These are phyloP conservation scores for Sphagnum contortum DNA, from an alignment of 225 moss, liverwort and hornwort genomes.

Conservation along the genomic window DNA sequence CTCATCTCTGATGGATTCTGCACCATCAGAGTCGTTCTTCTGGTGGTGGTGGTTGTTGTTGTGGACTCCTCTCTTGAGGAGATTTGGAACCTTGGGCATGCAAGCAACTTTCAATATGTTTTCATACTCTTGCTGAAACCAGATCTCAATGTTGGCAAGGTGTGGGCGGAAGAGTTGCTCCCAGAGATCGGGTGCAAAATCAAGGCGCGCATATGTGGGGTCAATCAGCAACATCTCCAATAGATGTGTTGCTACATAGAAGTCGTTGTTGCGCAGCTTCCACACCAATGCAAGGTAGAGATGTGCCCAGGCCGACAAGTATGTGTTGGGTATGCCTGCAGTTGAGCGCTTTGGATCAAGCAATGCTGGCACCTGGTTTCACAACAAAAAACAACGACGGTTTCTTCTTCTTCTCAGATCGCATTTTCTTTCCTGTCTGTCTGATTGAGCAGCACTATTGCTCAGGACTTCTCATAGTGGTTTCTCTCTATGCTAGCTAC, in stretches of 20 bases:
- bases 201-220: conserved; percentile 25
- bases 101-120: conserved; percentile 17
- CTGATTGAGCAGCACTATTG: too few species aligned
- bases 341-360: conserved; percentile 31
- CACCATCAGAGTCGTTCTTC: too few species aligned
- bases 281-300: conserved; percentile 44
- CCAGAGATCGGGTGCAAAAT: conserved; percentile 38
- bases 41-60: too few species aligned
- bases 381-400: too few species aligned
- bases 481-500: too few species aligned
- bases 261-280: conserved; percentile 35
- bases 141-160: conserved; percentile 41
- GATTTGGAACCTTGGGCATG: too few species aligned
- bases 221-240: conserved; percentile 47
- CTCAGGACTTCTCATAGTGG: too few species aligned
- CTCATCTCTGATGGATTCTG: too few species aligned
- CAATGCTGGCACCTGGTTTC: conserved; percentile 27
- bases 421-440: too few species aligned
- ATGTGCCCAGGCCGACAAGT: conserved; percentile 37
- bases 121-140: conserved; percentile 30
- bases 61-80: too few species aligned
- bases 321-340: conserved; percentile 40
- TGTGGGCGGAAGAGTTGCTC: conserved; percentile 45
- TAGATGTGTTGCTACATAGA: conserved; percentile 26
- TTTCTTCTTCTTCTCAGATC: too few species aligned